A percentile compares a stretch with the other conserved stretches of the same genome.
These are phyloP conservation scores for Monosporascus ibericus DNA, from an alignment of 2,329 filamentous ascomycete species.

Conservation along the genomic window DNA sequence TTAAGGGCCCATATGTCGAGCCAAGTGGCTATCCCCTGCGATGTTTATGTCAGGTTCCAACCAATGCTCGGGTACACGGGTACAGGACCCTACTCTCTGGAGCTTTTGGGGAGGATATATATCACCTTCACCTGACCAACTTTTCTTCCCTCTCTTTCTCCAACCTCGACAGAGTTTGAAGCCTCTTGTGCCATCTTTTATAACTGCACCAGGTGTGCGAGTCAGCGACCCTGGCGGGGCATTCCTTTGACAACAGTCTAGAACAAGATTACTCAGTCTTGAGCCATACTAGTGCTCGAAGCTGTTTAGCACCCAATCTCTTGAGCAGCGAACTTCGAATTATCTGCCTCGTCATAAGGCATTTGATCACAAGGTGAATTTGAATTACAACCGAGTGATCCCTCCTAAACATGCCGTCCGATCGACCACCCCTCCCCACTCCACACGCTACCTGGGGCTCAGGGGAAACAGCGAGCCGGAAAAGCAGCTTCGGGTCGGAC, in stretches of 20 bases:
- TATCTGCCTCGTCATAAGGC: background rate
- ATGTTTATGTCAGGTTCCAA: no score
- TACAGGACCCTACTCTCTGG: background rate
- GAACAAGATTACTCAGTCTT: background rate
- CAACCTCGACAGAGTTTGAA: background rate
- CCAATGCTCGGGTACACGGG: no score
- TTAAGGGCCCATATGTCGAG: background rate
- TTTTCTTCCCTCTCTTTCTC: background rate
- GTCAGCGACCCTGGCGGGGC: background rate
- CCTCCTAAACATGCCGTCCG: conserved; percentile 14
- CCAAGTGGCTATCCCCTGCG: background rate
- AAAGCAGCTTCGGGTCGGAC: conserved; percentile 20
- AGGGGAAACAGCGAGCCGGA: conserved; percentile 12
- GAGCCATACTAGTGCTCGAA: conserved; percentile 1
- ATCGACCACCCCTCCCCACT: conserved; percentile 11
- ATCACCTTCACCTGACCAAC: background rate
- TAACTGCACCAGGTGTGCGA: background rate
- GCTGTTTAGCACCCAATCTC: background rate
- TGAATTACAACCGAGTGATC: background rate
- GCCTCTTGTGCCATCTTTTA: background rate
- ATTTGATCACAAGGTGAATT: background rate
- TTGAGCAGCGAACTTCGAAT: background rate
- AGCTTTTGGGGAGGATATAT: background rate
- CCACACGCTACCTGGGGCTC: conserved; percentile 8
- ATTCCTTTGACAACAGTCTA: background rate